Conservation (phyloP, 805 yeast genomes). For the Kuraishia piskuri region DNA sequence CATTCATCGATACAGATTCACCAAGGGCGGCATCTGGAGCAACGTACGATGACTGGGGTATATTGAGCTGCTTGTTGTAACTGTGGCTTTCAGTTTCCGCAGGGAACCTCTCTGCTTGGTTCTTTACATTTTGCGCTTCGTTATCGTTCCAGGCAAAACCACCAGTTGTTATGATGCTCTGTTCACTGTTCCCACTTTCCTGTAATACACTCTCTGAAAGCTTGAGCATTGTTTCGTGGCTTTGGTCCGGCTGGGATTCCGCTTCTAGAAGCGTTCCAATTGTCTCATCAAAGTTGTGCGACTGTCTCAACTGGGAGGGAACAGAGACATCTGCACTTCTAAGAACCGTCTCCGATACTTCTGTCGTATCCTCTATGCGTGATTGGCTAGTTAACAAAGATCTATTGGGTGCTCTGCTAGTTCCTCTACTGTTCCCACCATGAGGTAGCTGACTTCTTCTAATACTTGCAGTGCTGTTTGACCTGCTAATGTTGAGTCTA, state of each 20-base stretch:
- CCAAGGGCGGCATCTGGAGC: not conserved
- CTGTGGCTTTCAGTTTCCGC: not conserved
- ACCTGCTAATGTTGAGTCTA: conserved; percentile 4
- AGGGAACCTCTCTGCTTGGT: not conserved
- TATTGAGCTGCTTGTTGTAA: not conserved
- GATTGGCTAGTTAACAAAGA: not conserved
- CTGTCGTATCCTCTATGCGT: not conserved
- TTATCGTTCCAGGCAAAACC: not conserved
- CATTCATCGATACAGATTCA: not conserved
- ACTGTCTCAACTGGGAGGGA: not conserved
- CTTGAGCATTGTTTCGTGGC: not conserved
- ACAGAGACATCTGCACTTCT: not conserved
- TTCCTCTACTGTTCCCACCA: not conserved
- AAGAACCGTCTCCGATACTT: not conserved
- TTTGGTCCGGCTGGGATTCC: not conserved
- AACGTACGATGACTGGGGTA: not conserved
- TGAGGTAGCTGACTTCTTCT: not conserved
- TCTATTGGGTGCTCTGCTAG: not conserved
- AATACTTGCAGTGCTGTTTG: not conserved
- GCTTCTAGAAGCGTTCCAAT: not conserved
- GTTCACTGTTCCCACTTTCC: not conserved
- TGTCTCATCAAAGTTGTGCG: not conserved
- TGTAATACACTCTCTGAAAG: not conserved
- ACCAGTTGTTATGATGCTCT: not conserved
- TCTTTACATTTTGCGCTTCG: not conserved